Base-by-base conservation (phyloP, 164 flowering plant species). In the Platanus orientalis region DNA sequence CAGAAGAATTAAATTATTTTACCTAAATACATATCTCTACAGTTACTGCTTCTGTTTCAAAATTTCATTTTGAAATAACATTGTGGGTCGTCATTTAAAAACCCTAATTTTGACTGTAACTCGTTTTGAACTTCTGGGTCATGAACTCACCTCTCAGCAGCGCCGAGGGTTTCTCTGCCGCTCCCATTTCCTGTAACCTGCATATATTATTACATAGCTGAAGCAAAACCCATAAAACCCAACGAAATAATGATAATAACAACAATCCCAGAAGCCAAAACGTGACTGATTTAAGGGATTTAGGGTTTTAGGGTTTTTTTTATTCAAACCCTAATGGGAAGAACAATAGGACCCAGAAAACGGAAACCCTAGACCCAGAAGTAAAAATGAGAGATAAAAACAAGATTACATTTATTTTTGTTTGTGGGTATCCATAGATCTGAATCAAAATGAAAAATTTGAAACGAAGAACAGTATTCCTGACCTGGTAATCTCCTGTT, bases 341-440 rank as follows among this genome's bases (percentile, higher is more conserved):
- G 53, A 51, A 45, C 20, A 24, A 11, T 20, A 23, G 24, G 11
- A 51, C 54, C 27, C 26, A 23, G 23, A 21, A 51, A 7, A 20
- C 9, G 24, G 54, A 51, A 51, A 51, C 54, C 54, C 27, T 51
- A 51, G 28, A 51, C 54, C 27, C 54, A 51, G 28, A 24, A 51
- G 24, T 2, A 3, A 11, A 23, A 21, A 51, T 24, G 29, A 10
- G 4, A 24, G 27, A 23, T 6, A 49, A 49, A 49, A 20, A 4
- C 7, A n/a, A 49, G 23, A 48, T n/a, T 48, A 19, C 23, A 19
- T 20, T 20, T 9, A 21, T 23, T 23, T 1, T 7, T 7, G 7
- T 23, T 3, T 23, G 24, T 23, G 54, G 54, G 54, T 51, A 51
- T 51, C 27, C 11, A 23, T 23, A 51, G 54, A 51, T 51, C 54